Base-by-base conservation (phyloP, 371 early-diverging fungal genomes). In the Synchytrium microbalum region DNA sequence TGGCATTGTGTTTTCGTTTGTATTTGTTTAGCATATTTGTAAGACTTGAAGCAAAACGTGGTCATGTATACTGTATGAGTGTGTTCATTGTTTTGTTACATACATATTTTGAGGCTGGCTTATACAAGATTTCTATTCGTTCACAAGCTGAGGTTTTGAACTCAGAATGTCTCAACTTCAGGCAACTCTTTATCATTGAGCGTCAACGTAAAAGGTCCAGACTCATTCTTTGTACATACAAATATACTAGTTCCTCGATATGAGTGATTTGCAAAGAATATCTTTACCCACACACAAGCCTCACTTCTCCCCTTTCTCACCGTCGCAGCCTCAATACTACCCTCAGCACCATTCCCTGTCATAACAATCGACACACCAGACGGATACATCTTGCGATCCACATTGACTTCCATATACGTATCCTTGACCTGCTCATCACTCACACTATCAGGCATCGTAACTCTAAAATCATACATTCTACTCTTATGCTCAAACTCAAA, bases 101-200 rank as follows among this genome's bases (percentile, higher is more conserved):
- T n/a, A n/a, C n/a, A n/a, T n/a, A n/a, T n/a, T n/a, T n/a, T n/a
- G n/a, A n/a, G n/a, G n/a, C n/a, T n/a, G n/a, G n/a, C n/a, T n/a
- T n/a, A n/a, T n/a, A n/a, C n/a, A 71, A 75, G 29, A 61, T 82
- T 58, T 64, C 68, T 61, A 78, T 75, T 76, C 84, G 81, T 64
- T 65, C 71, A 38, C 79, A 80, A 76, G 75, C 81, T 61, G 80
- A 81, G 67, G 56, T 78, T 46, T 71, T 80, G 54, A 69, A 69
- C 60, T 19, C 19, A 38, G 46, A 38, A 38, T 38, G 46, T 10
- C 5, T 38, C 46, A 38, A 38, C 46, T 19, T 38, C 46, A 19
- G 5, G 10, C 46, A 38, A 10, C 10, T 10, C 46, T 38, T 38
- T 38, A 19, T 38, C 46, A 38, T 38, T 38, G 46, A 38, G 5